These are phyloP conservation scores for Colletotrichum sublineola DNA, from an alignment of 2,329 filamentous ascomycete species.

Conservation along the genomic window DNA sequence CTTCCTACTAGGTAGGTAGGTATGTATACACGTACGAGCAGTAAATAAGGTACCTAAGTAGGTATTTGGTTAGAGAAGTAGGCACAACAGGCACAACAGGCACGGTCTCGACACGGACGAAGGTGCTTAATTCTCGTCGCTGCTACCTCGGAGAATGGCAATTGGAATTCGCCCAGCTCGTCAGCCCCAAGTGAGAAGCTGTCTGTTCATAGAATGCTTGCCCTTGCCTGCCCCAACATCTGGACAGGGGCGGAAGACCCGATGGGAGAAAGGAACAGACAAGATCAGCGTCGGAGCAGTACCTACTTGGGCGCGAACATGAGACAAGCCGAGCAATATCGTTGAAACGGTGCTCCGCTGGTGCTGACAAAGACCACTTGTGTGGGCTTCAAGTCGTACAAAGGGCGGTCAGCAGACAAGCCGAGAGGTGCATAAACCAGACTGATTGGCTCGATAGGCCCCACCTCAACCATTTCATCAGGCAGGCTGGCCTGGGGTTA, in stretches of 20 bases:
- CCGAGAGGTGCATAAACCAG: background rate
- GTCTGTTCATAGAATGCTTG: background rate
- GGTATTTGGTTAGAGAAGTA: background rate
- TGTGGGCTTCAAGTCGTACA: background rate
- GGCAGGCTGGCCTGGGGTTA: background rate
- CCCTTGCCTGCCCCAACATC: slow-evolving; percentile 29
- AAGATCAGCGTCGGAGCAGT: background rate
- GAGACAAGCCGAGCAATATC: slow-evolving; percentile 29
- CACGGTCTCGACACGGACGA: background rate
- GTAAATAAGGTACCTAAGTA: no score
- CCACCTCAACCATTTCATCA: slow-evolving; percentile 5
- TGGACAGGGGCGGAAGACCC: background rate
- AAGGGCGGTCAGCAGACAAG: slow-evolving; percentile 24
- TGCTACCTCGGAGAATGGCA: background rate
- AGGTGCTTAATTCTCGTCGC: background rate
- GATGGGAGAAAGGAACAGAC: background rate
- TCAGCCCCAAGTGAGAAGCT: background rate
- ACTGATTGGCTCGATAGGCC: slow-evolving; percentile 3
- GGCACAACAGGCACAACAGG: background rate
- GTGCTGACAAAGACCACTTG: background rate
- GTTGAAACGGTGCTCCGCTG: slow-evolving; percentile 18
- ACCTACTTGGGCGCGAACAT: slow-evolving; percentile 20
- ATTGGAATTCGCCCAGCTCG: slow-evolving; percentile 2
- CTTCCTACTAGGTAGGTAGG: no score
- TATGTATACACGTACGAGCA: no score